A percentile compares a stretch with the other conserved stretches of the same genome.
These are phyloP conservation scores for Malania oleifera DNA, from an alignment of 164 flowering plant species.

Conservation along the genomic window DNA sequence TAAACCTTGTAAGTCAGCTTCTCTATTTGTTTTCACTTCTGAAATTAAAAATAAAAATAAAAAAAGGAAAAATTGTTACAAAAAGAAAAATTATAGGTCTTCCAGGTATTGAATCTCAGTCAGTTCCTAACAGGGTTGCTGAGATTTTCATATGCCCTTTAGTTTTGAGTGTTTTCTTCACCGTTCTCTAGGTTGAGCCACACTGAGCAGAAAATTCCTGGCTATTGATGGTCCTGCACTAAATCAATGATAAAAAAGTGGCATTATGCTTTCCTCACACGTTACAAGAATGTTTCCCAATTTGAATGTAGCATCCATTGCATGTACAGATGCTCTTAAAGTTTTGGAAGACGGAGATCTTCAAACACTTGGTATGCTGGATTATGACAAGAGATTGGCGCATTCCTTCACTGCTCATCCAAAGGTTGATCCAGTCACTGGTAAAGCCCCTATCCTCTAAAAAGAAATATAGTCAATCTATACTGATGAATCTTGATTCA, in stretches of 20 bases:
- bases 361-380: slow-evolving; percentile 91
- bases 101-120: too few relatives aligned
- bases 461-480: background rate
- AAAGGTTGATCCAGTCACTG: slow-evolving; percentile 88
- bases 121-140: too few relatives aligned
- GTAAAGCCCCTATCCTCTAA: slow-evolving; percentile 30
- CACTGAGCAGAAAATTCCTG: too few relatives aligned
- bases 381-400: slow-evolving; percentile 85
- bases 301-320: background rate
- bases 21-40: background rate
- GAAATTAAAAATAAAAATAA: background rate
- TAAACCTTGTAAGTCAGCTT: slow-evolving; percentile 72
- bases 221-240: too few relatives aligned
- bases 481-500: background rate
- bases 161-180: background rate
- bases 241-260: background rate
- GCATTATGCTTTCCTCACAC: background rate
- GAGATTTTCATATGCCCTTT: background rate
- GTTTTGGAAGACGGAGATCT: slow-evolving; percentile 96
- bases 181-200: background rate
- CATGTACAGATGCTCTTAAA: slow-evolving; percentile 63
- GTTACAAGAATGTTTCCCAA: background rate
- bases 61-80: too few relatives aligned
- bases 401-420: slow-evolving; percentile 99
- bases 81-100: too few relatives aligned